Evolutionary conservation across 148 eudicot species (phyloP), one percentile per base, ranked within the genome.

Genomic region (Euryodendron excelsum): DNA sequence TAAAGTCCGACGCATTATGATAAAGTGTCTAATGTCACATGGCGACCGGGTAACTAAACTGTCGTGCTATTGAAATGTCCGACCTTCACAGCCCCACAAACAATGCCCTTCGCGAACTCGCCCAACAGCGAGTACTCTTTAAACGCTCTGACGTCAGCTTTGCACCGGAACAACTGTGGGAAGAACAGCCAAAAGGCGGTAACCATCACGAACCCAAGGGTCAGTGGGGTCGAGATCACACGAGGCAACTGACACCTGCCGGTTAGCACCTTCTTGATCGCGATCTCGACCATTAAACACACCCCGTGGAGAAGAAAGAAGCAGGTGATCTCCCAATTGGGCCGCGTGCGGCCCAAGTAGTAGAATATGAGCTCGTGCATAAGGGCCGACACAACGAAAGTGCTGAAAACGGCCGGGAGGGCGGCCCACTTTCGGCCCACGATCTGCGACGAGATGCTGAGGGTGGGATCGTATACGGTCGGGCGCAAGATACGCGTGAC

Each of bases 281-380:
- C 44, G 2, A 81, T 81, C 80, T 90, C 93, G 4, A 75, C 56
- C 47, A 86, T 76, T 31, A 88, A 33, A 34, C 82, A 83, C n/a
- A 77, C 62, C 28, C 91, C 90, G 45, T 90, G 88, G 1, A 82
- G 70, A 30, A 87, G 33, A 37, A 90, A 90, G 77, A 86, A 90
- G 75, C 83, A 69, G 30, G 85, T 87, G 48, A 84, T 71, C 74
- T 82, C 85, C 63, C 83, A 81, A 0, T 85, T 88, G 78, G 91
- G 88, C 47, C 56, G 5, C 63, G 14, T 74, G 10, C 89, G 85
- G 23, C 87, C 85, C 4, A 90, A 53, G 61, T 90, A 78, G 41
- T 80, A 90, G 44, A 84, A 83, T 13, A 88, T 82, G 30, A 89
- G 77, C 82, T 91, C 94, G 63, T 91, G 91, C 89, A 85, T 84